Evolutionary conservation across 768 basidiomycete genomes (phyloP).

Genomic region (Phaffia australis): DNA sequence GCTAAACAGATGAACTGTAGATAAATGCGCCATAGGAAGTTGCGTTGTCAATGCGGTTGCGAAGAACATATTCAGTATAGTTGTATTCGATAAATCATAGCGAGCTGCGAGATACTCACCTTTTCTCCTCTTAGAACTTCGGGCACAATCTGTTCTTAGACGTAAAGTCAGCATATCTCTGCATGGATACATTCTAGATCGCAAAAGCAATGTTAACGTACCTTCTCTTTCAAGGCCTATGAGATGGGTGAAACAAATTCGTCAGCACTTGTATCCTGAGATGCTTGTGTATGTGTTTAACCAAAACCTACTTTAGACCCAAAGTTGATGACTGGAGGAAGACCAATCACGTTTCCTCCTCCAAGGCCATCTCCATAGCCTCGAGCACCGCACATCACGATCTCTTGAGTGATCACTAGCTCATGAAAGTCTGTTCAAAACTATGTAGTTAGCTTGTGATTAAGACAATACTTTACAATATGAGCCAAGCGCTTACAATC

Average conservation of each 20-base stretch:
- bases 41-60: neutral
- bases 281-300: too few relatives aligned
- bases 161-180: too few relatives aligned
- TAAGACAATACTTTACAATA: neutral
- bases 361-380: constrained; percentile 70
- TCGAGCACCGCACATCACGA: constrained; percentile 55
- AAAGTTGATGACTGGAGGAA: constrained; percentile 78
- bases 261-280: too few relatives aligned
- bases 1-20: constrained; percentile 67
- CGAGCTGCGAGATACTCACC: constrained; percentile 40
- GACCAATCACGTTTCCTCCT: constrained; percentile 67
- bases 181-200: too few relatives aligned
- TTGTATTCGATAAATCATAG: neutral
- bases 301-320: constrained; percentile 61
- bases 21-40: neutral
- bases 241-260: too few relatives aligned
- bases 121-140: constrained; percentile 50
- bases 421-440: constrained; percentile 33
- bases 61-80: neutral
- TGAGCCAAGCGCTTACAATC: constrained; percentile 43
- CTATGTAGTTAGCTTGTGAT: neutral
- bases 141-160: constrained; percentile 59
- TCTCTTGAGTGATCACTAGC: constrained; percentile 68
- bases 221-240: too few relatives aligned
- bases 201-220: too few relatives aligned